A percentile compares a stretch with the other conserved stretches of the same genome.
These are phyloP conservation scores for Triadica sebifera DNA, from an alignment of 345 rosid species.

Conservation along the genomic window DNA sequence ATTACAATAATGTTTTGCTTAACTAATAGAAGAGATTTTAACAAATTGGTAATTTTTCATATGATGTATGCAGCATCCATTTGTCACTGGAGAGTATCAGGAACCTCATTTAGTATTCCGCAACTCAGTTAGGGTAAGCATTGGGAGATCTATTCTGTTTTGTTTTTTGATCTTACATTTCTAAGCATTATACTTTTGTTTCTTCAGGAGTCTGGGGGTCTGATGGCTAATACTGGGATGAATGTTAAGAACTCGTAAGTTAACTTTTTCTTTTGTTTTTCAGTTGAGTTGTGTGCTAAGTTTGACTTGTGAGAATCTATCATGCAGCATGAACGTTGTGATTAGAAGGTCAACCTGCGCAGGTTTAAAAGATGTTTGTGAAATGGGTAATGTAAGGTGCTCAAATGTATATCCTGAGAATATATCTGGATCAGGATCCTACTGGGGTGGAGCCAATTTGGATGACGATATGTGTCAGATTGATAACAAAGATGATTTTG, in stretches of 20 bases:
- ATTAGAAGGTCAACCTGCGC: conserved; percentile 61
- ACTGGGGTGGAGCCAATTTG: conserved; percentile 21
- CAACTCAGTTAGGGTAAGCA: conserved; percentile 53
- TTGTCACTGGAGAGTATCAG: conserved; percentile 37
- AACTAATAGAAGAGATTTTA: not conserved
- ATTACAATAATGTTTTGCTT: not conserved
- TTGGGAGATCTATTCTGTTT: conserved; percentile 10
- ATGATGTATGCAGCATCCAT: conserved; percentile 34
- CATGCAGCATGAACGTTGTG: conserved; percentile 46
- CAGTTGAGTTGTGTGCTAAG: not conserved
- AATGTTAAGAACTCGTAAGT: conserved; percentile 61
- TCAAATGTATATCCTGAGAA: conserved; percentile 40
- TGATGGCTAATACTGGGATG: conserved; percentile 41
- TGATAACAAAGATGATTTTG: conserved; percentile 70
- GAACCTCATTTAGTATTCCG: conserved; percentile 46
- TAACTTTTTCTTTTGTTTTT: conserved; percentile 6
- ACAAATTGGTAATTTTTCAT: conserved; percentile 17
- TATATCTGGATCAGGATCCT: conserved; percentile 16
- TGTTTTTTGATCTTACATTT: conserved; percentile 20
- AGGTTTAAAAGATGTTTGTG: conserved; percentile 52
- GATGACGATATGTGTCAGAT: conserved; percentile 37
- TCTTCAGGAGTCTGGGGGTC: conserved; percentile 56
- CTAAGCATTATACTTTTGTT: conserved; percentile 14
- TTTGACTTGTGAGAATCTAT: conserved; percentile 24
- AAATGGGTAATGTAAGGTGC: conserved; percentile 22